Evolutionary conservation across 257 asterid genomes (phyloP).

Genomic region (Ilex asprella): DNA sequence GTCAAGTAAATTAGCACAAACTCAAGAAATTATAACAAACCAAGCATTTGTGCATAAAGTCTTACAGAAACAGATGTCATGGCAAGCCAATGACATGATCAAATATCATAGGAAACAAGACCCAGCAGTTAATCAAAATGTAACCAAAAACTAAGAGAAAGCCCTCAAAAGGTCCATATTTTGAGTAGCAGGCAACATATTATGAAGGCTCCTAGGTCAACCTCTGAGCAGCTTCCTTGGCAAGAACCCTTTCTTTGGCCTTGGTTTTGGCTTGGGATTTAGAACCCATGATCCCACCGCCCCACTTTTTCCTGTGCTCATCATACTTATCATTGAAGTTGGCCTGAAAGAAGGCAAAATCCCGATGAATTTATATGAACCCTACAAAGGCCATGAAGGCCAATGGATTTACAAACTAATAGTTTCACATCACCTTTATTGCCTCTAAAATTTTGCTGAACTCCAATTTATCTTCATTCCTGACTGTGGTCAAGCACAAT

Average conservation of each 20-base stretch:
- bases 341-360: not conserved
- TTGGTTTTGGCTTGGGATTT: constrained; percentile 1
- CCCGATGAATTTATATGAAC: not conserved
- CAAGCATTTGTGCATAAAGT: too few species aligned
- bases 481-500: constrained; percentile 47
- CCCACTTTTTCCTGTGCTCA: constrained; percentile 4
- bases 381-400: not conserved
- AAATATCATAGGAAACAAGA: too few species aligned
- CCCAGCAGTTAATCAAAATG: too few species aligned
- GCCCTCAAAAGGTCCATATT: too few species aligned
- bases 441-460: constrained; percentile 48
- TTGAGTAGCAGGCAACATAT: too few species aligned
- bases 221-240: constrained; percentile 7
- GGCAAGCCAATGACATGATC: too few species aligned
- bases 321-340: constrained; percentile 2
- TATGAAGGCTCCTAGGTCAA: not conserved
- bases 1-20: too few species aligned
- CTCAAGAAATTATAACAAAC: too few species aligned
- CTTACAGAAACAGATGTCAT: too few species aligned
- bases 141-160: too few species aligned
- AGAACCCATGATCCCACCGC: constrained; percentile 3
- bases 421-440: constrained; percentile 29
- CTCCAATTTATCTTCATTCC: constrained; percentile 46
- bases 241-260: constrained; percentile 1
- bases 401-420: not conserved